Base-by-base conservation (phyloP, 2,329 filamentous ascomycete genomes). In the Camillea tinctor region DNA sequence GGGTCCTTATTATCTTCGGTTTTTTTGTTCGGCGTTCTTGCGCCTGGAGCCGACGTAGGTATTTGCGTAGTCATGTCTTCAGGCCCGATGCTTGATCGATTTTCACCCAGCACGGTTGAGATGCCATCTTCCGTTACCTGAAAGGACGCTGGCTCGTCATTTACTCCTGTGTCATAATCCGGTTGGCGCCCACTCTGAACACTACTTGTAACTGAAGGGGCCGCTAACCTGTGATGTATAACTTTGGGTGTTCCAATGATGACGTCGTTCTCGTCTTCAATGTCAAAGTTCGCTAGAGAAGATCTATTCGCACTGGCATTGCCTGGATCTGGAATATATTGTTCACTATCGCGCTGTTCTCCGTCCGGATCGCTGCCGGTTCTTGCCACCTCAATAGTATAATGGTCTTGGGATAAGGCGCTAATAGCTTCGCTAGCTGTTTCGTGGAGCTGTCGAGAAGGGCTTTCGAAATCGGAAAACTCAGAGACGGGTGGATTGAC, bases 151-250 rank as follows among this genome's bases (percentile, higher is more conserved):
- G 59, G 57, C 8, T 66, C 60, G 13, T 61, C 68, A 19, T 64
- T 61, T 48, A 74, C 73, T 48, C 73, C 68, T 40, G 76, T 75
- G 13, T 75, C 69, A 4, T 76, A 77, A 58, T 83, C 80, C 3
- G 79, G 78, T 59, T 85, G 84, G 15, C 81, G 77, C 22, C 82
- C 83, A 66, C 78, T 84, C 60, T 52, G 75, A 64, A 76, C 69
- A 65, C 78, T 84, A 60, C 74, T 75, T 8, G 69, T 69, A 20
- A 78, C 77, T 0, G 78, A 79, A 22, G 69, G 69, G 1, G 70
- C 51, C 5, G 67, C 68, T 2, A 74, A 52, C 44, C 69, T 75
- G 3, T 73, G 72, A 64, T 75, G 75, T 24, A 68, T 55, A 3
- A 62, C 63, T 20, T 68, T 69, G 5, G 71, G 72, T 20, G 69